Evolutionary conservation across 495 filamentous ascomycete genomes (phyloP).

Genomic region (Penicillium coffeae): DNA sequence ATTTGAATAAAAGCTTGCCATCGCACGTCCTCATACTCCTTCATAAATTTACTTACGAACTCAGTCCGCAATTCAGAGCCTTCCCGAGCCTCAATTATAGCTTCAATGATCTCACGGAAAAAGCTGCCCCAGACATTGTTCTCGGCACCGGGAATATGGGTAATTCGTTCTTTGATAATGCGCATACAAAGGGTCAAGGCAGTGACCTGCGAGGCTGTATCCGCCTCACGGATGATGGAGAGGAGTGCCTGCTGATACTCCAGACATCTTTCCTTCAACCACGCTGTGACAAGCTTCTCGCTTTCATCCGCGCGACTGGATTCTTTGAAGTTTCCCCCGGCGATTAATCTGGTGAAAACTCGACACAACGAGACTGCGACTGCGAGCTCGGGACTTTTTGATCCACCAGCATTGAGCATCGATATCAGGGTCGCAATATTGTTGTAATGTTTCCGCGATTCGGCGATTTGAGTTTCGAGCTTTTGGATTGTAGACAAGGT

Average conservation of each 20-base stretch:
- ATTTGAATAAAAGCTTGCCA: constrained; percentile 73
- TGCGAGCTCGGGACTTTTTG: constrained; percentile 46
- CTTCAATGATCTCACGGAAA: constrained; percentile 59
- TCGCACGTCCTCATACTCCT: constrained; percentile 77
- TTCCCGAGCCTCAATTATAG: constrained; percentile 54
- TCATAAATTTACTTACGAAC: constrained; percentile 72
- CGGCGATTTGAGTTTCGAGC: constrained; percentile 72
- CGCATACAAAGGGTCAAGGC: constrained; percentile 78
- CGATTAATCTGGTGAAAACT: constrained; percentile 81
- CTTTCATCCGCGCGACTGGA: constrained; percentile 60
- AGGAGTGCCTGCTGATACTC: constrained; percentile 62
- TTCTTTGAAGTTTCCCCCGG: constrained; percentile 65
- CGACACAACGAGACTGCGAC: constrained; percentile 81
- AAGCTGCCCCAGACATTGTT: constrained; percentile 63
- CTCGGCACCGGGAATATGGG: constrained; percentile 54
- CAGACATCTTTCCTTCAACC: constrained; percentile 70
- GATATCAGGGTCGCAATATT: constrained; percentile 74
- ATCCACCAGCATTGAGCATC: constrained; percentile 48
- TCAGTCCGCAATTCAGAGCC: constrained; percentile 58
- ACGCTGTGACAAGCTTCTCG: constrained; percentile 68
- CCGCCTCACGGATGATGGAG: constrained; percentile 50
- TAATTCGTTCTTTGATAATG: constrained; percentile 70
- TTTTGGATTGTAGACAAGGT: constrained; percentile 56
- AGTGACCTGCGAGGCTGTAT: constrained; percentile 50
- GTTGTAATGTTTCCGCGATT: constrained; percentile 88